Conservation (phyloP, 257 asterid genomes). For the Nyctanthes arbortristis region DNA sequence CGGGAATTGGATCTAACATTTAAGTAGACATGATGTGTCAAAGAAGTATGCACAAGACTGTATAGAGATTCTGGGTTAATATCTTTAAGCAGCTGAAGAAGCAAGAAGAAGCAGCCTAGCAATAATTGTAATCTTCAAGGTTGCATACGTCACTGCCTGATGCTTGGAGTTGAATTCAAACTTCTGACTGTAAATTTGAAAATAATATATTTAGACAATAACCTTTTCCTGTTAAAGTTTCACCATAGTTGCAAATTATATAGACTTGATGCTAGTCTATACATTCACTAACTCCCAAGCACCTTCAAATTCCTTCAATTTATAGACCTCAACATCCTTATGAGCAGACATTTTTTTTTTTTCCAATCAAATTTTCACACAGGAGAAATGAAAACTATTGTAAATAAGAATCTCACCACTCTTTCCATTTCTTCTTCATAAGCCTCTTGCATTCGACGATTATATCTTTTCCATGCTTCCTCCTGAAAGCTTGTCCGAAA, state of each 20-base stretch:
- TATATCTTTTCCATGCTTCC: slow-evolving; percentile 88
- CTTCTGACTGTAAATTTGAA: background rate
- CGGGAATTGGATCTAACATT: no score
- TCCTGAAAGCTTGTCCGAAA: slow-evolving; percentile 65
- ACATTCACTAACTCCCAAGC: background rate
- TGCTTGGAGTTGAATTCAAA: background rate
- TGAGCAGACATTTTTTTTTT: slow-evolving; percentile 8
- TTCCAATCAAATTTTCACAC: slow-evolving; percentile 1
- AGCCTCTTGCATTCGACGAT: slow-evolving; percentile 87
- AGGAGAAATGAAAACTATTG: slow-evolving; percentile 3
- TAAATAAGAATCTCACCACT: slow-evolving; percentile 61
- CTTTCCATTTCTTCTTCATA: slow-evolving; percentile 98
- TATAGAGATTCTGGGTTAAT: background rate
- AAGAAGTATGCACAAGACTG: background rate
- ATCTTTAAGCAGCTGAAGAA: background rate
- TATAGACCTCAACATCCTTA: background rate
- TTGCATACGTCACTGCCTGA: background rate
- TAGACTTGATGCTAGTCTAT: background rate
- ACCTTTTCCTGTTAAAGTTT: background rate
- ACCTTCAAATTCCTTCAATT: background rate
- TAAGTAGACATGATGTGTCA: background rate
- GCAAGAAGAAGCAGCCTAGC: background rate
- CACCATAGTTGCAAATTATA: background rate
- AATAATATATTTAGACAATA: background rate
- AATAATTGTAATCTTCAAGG: background rate